A percentile compares a stretch with the other conserved stretches of the same genome.
Evolutionary conservation across 1,284 basidiomycete genomes (phyloP).

Genomic region (Agaricales sp.): DNA sequence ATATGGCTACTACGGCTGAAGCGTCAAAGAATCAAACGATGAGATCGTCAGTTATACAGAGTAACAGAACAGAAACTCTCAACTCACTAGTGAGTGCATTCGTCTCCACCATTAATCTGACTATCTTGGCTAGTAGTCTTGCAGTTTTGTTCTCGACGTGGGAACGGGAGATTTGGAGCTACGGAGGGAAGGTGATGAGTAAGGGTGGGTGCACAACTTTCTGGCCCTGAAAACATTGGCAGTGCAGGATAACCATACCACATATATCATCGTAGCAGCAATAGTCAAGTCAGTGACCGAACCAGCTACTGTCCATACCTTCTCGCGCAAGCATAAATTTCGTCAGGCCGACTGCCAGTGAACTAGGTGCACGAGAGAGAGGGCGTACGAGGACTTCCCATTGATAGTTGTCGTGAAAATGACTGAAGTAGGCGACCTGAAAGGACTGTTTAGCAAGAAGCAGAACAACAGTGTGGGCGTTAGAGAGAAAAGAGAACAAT

Average conservation of each 20-base stretch:
- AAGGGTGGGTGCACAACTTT: background rate
- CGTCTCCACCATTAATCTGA: background rate
- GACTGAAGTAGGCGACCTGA: background rate
- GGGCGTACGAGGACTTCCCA: no score
- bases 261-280: background rate
- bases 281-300: background rate
- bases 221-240: background rate
- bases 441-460: background rate
- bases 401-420: background rate
- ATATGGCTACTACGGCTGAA: background rate
- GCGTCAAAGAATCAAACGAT: background rate
- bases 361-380: no score
- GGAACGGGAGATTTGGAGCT: background rate
- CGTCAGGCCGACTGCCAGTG: no score
- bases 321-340: no score
- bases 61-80: background rate
- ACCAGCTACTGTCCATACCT: background rate
- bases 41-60: background rate
- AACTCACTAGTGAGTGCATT: background rate
- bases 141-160: background rate
- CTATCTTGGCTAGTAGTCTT: background rate
- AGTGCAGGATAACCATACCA: background rate
- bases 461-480: no score
- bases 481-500: no score
- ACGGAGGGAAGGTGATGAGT: background rate